Base-by-base conservation (phyloP, 2,329 filamentous ascomycete genomes). In the Trichoderma sp. region DNA sequence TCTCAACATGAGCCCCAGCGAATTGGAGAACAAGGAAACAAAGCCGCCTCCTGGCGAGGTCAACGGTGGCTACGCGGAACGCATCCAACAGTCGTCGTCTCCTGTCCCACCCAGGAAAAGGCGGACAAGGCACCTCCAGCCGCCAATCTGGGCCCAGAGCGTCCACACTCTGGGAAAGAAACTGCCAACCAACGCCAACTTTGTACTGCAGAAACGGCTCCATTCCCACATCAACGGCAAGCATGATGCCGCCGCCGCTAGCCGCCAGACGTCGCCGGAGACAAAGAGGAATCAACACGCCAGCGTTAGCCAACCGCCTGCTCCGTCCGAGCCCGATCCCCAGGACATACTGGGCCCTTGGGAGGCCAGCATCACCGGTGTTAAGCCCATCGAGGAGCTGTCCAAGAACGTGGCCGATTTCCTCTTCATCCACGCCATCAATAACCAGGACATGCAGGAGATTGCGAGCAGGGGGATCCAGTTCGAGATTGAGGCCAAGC, bases 401-500 rank as follows among this genome's bases (percentile, higher is more conserved):
- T 87, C 88, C n/a, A 90, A 88, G 71, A 76, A 82, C 19, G 83
- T 96, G n/a, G 91, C 90, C 67, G 91, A 96, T 73, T 96, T 93
- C 71, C 79, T 97, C 12, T 96, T 88, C 73, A 75, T 85, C 55
- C 82, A 90, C 63, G 88, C 95, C 19, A 83, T 95, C 7, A 80
- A 83, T 59, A 87, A 88, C 67, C 81, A 84, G n/a, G 86, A 91
- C 69, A 82, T 88, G 44, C 83, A 83, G 39, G 87, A 90, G 69
- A 84, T 90, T 21, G 77, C 80, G 17, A 84, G 84, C 59, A 83
- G 85, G 17, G 87, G 87, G 7, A 89, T 93, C 15, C 85, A 92
- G 67, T 88, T 97, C 61, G 95, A 99, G 77, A 91, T 99, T 63
- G 95, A 99, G 78, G 95, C 93, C 10, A 98, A 98, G 76, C 82